A percentile compares a stretch with the other conserved stretches of the same genome.
Evolutionary conservation across 2,329 filamentous ascomycete genomes (phyloP).

Genomic region (Phyllosticta citriasiana): DNA sequence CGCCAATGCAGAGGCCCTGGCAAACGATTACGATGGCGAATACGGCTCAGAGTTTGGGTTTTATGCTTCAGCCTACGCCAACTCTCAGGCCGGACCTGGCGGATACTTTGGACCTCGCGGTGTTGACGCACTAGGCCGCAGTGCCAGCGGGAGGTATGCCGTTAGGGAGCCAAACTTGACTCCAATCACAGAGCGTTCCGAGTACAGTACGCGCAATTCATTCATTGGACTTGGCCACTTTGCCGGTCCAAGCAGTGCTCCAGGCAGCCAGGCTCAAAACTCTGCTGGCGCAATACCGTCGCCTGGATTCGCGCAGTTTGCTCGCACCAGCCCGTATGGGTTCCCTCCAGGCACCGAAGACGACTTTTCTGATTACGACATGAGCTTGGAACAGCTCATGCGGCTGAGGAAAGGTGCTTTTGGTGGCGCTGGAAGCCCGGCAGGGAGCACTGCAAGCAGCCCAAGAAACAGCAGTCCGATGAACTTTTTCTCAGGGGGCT

Average conservation of each 20-base stretch:
- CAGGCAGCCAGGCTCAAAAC: background rate
- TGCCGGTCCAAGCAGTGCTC: slow-evolving; percentile 26
- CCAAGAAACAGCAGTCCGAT: slow-evolving; percentile 24
- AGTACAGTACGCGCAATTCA: slow-evolving; percentile 92
- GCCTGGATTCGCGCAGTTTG: slow-evolving; percentile 68
- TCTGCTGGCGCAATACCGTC: slow-evolving; percentile 47
- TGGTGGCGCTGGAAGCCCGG: slow-evolving; percentile 54
- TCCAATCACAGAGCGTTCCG: slow-evolving; percentile 89
- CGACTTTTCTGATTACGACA: slow-evolving; percentile 55
- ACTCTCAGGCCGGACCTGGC: slow-evolving; percentile 60
- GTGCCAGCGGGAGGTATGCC: slow-evolving; percentile 53
- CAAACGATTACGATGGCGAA: slow-evolving; percentile 85
- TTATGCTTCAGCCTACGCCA: slow-evolving; percentile 54
- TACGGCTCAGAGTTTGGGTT: slow-evolving; percentile 97
- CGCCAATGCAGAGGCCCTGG: slow-evolving; percentile 86
- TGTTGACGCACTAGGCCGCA: slow-evolving; percentile 48
- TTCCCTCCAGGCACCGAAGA: slow-evolving; percentile 36
- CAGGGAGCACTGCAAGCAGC: slow-evolving; percentile 34
- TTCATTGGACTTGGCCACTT: slow-evolving; percentile 59
- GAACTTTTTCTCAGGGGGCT: slow-evolving; percentile 3
- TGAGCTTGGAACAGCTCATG: slow-evolving; percentile 63
- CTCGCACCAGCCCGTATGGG: slow-evolving; percentile 46
- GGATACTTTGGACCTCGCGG: slow-evolving; percentile 80
- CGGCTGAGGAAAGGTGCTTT: slow-evolving; percentile 66
- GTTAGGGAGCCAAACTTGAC: slow-evolving; percentile 82